Evolutionary conservation across 2,329 filamentous ascomycete species (phyloP).

Genomic region (Trichophyton benhamiae): DNA sequence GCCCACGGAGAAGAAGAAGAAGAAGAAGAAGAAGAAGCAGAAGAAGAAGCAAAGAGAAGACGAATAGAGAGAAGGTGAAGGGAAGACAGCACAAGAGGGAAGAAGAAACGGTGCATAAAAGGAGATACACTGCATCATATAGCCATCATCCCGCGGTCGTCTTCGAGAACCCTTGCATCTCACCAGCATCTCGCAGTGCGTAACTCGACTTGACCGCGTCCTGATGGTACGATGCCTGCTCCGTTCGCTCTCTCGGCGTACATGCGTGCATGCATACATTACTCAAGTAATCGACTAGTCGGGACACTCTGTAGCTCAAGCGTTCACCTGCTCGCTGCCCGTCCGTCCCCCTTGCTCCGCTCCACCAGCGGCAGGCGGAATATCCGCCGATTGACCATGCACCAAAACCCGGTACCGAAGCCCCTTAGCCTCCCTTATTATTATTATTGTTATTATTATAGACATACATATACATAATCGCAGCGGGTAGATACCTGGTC

Average conservation of each 20-base stretch:
- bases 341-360: background rate
- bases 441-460: no score
- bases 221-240: background rate
- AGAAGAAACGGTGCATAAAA: no score
- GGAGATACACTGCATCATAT: no score
- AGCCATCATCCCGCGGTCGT: background rate
- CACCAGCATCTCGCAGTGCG: background rate
- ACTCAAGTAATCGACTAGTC: no score
- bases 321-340: background rate
- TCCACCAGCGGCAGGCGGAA: constrained; percentile 8
- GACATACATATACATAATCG: background rate
- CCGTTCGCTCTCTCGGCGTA: background rate
- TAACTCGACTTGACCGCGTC: background rate
- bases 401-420: background rate
- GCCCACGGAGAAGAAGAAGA: background rate
- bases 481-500: background rate
- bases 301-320: no score
- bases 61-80: no score
- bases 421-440: background rate
- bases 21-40: background rate
- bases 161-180: background rate
- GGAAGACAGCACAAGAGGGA: no score
- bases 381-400: constrained; percentile 9
- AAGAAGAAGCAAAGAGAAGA: background rate
- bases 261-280: no score